These are phyloP conservation scores for Phytopythium oedochilum DNA, from an alignment of 352 stramenopile genomes.

Conservation along the genomic window DNA sequence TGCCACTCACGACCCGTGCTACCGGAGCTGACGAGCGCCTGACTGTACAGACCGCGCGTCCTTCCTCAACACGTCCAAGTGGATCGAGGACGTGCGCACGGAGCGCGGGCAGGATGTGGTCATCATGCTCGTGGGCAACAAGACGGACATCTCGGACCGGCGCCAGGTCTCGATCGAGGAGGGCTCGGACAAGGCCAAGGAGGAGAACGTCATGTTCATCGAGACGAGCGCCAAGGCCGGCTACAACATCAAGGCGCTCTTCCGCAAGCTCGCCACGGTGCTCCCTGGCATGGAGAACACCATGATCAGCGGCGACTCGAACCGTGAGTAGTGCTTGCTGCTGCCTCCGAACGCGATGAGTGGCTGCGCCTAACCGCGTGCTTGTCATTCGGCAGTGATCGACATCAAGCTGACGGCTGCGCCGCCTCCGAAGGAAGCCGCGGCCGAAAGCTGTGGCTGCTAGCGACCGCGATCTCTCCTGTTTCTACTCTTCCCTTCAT, in stretches of 20 bases:
- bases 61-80: slow-evolving; percentile 99
- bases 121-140: slow-evolving; percentile 99
- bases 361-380: no score
- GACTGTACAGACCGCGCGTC: slow-evolving; percentile 85
- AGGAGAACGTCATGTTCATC: slow-evolving; percentile 99
- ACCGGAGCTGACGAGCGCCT: background rate
- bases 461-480: slow-evolving; percentile 11
- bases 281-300: slow-evolving; percentile 95
- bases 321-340: slow-evolving; percentile 36
- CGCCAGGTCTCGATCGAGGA: slow-evolving; percentile 97
- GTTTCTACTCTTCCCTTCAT: background rate
- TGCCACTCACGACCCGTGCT: no score
- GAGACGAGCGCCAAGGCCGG: slow-evolving; percentile 98
- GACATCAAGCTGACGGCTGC: slow-evolving; percentile 87
- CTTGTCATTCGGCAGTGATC: slow-evolving; percentile 46
- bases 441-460: slow-evolving; percentile 67
- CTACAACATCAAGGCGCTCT: slow-evolving; percentile 99
- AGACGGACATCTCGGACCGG: slow-evolving; percentile 98
- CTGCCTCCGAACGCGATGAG: no score
- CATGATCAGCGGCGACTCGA: slow-evolving; percentile 83
- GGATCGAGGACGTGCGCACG: slow-evolving; percentile 98
- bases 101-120: slow-evolving; percentile 98
- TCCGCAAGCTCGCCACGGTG: slow-evolving; percentile 97
- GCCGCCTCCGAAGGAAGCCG: slow-evolving; percentile 69
- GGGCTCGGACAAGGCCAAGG: slow-evolving; percentile 96